These are phyloP conservation scores for Linderniella brevidens DNA, from an alignment of 257 asterid species.

Conservation along the genomic window DNA sequence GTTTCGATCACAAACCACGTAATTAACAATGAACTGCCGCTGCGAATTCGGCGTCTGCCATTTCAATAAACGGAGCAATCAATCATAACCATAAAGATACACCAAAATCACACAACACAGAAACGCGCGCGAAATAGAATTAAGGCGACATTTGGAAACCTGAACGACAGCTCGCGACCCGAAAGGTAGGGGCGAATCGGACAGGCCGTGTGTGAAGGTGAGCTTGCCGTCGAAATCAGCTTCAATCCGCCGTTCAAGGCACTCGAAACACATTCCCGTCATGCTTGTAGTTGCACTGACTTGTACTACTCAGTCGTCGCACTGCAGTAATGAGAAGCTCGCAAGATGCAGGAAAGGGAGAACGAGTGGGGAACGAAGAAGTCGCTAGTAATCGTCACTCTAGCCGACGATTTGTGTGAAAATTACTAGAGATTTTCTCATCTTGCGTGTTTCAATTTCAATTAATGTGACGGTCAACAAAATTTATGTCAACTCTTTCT, in stretches of 20 bases:
- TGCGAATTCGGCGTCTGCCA: constrained; percentile 31
- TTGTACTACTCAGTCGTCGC: too few relatives aligned
- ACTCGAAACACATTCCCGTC: constrained; percentile 46
- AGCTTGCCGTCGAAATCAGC: constrained; percentile 45
- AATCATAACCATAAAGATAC: not conserved
- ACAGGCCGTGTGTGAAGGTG: constrained; percentile 38
- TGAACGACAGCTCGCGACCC: constrained; percentile 62
- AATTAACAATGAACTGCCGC: constrained; percentile 40
- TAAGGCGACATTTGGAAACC: constrained; percentile 20
- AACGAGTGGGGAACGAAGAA: too few relatives aligned
- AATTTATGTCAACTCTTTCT: too few relatives aligned
- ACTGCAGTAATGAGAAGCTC: too few relatives aligned
- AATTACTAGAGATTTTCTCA: too few relatives aligned
- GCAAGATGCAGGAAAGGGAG: too few relatives aligned
- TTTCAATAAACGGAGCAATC: constrained; percentile 3
- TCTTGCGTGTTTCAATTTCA: too few relatives aligned
- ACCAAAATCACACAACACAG: not conserved
- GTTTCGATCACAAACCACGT: constrained; percentile 25
- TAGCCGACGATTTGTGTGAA: too few relatives aligned
- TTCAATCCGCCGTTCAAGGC: constrained; percentile 58
- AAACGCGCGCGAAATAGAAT: not conserved
- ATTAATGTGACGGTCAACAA: too few relatives aligned
- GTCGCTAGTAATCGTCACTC: too few relatives aligned
- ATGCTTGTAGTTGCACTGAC: constrained; percentile 11
- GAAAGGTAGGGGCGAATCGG: constrained; percentile 60